phyloP scores from a whole-genome alignment of 495 filamentous ascomycete species.

The Hypoxylon perforatum region DNA sequence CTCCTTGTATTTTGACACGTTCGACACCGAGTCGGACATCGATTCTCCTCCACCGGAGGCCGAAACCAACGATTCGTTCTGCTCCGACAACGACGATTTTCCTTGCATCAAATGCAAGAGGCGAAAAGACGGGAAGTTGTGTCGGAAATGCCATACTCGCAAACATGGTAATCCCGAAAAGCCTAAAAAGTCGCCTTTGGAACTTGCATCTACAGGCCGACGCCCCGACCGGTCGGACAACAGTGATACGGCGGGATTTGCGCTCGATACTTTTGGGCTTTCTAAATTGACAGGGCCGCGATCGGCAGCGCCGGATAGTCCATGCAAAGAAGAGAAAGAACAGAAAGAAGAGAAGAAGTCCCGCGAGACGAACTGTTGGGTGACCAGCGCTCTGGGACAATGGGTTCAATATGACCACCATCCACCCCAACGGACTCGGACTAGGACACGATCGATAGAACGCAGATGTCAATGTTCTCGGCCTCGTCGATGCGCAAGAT shows the following conservation, averaged over 20 bases:
- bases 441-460: too few relatives aligned
- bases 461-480: too few relatives aligned
- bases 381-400: too few relatives aligned
- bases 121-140: not conserved
- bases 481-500: too few relatives aligned
- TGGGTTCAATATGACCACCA: too few relatives aligned
- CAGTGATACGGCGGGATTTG: not conserved
- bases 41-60: not conserved
- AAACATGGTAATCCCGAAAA: not conserved
- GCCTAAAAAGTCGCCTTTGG: not conserved
- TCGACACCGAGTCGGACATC: not conserved
- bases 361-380: not conserved
- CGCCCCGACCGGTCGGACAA: not conserved
- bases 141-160: not conserved
- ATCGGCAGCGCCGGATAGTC: not conserved
- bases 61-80: not conserved
- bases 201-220: not conserved
- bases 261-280: not conserved
- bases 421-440: too few relatives aligned
- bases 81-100: not conserved
- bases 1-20: slow-evolving; percentile 10
- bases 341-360: not conserved
- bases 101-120: not conserved
- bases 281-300: not conserved
- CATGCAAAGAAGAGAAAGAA: not conserved